Evolutionary conservation across 2,329 filamentous ascomycete genomes (phyloP).

Genomic region (Ophiostoma himal-ulmi): DNA sequence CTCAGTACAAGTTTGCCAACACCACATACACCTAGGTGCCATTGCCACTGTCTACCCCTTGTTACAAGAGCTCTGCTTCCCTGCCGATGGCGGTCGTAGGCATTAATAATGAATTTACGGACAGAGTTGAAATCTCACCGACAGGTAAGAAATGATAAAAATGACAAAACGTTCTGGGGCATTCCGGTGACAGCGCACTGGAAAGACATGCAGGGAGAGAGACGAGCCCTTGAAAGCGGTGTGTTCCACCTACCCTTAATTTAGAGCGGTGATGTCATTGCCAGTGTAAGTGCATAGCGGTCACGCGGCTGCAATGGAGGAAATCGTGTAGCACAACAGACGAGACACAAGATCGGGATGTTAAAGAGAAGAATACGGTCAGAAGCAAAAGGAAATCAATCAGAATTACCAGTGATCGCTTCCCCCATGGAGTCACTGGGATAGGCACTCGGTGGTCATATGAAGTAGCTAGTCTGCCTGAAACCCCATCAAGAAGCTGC

Average conservation of each 20-base stretch:
- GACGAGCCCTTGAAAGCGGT: slow-evolving; percentile 4
- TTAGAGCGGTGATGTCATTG: not conserved
- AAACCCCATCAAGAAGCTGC: not conserved
- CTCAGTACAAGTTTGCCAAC: too few relatives aligned
- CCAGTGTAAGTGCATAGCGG: not conserved
- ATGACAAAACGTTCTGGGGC: not conserved
- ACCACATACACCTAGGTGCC: too few relatives aligned
- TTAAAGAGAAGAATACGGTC: not conserved
- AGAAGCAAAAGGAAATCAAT: not conserved
- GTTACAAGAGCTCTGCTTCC: not conserved
- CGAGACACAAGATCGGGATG: not conserved
- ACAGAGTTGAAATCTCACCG: not conserved
- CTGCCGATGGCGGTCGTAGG: not conserved
- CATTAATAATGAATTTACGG: not conserved
- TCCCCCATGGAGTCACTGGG: not conserved
- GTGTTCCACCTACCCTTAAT: not conserved
- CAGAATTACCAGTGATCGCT: not conserved
- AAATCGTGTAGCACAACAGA: slow-evolving; percentile 4
- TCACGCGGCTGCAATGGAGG: slow-evolving; percentile 3
- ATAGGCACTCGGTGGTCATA: not conserved
- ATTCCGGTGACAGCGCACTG: not conserved
- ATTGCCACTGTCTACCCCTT: not conserved
- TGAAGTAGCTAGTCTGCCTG: not conserved
- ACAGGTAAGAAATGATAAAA: not conserved
- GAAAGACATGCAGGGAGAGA: not conserved